Evolutionary conservation across 1,139 yeast species (phyloP).

Genomic region (Candida albicans): DNA sequence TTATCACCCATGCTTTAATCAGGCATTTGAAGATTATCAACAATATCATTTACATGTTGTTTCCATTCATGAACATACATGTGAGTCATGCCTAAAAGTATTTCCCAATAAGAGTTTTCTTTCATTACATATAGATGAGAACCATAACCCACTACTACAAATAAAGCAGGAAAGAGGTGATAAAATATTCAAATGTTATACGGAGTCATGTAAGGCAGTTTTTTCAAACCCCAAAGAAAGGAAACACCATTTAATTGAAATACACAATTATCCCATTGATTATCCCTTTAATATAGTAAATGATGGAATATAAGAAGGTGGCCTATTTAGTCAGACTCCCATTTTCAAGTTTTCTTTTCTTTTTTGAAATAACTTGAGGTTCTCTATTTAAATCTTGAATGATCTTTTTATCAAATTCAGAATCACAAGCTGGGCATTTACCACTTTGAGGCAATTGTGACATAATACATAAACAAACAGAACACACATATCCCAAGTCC

Average conservation of each 20-base stretch:
- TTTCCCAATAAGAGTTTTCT: slow-evolving; percentile 44
- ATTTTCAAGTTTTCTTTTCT: slow-evolving; percentile 34
- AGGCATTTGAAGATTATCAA: slow-evolving; percentile 18
- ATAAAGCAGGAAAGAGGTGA: slow-evolving; percentile 38
- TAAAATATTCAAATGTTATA: slow-evolving; percentile 43
- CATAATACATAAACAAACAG: slow-evolving; percentile 84
- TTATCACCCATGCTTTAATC: slow-evolving; percentile 15
- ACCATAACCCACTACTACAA: slow-evolving; percentile 51
- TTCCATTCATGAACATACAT: slow-evolving; percentile 27
- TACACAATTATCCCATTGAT: slow-evolving; percentile 50
- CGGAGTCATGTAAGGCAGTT: slow-evolving; percentile 32
- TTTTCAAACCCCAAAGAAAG: slow-evolving; percentile 37
- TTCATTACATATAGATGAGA: slow-evolving; percentile 51
- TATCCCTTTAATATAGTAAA: slow-evolving; percentile 42
- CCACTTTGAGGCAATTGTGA: slow-evolving; percentile 60
- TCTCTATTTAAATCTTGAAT: slow-evolving; percentile 43
- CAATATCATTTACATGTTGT: slow-evolving; percentile 34
- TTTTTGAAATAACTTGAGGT: slow-evolving; percentile 50
- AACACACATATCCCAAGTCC: slow-evolving; percentile 92
- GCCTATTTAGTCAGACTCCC: background rate
- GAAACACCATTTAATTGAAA: slow-evolving; percentile 46
- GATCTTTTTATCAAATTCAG: slow-evolving; percentile 53
- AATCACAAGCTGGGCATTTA: slow-evolving; percentile 57
- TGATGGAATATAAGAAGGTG: slow-evolving; percentile 17
- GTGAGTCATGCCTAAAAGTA: slow-evolving; percentile 40